Conservation (phyloP, 2,329 filamentous ascomycete species). For the Colletotrichum chrysophilum region DNA sequence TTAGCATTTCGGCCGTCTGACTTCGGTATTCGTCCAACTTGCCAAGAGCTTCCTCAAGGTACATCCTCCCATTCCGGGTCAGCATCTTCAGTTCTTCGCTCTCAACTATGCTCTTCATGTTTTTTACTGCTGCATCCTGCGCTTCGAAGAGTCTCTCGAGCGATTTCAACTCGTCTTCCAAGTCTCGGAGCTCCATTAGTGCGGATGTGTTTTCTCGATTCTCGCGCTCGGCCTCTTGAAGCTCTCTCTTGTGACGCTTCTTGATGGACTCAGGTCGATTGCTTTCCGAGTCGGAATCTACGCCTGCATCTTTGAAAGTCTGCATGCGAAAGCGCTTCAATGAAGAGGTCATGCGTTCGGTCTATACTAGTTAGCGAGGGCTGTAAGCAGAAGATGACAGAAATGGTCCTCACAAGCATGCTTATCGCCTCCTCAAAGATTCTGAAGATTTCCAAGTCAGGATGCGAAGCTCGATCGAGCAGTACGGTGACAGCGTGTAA, state of each 20-base stretch:
- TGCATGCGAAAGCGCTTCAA: slow-evolving; percentile 67
- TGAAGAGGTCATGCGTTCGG: slow-evolving; percentile 65
- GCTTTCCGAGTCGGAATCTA: slow-evolving; percentile 41
- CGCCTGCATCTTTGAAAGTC: slow-evolving; percentile 46
- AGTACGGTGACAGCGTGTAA: slow-evolving; percentile 67
- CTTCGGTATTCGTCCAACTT: slow-evolving; percentile 60
- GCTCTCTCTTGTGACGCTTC: slow-evolving; percentile 43
- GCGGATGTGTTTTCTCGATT: slow-evolving; percentile 69
- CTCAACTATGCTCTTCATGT: slow-evolving; percentile 3
- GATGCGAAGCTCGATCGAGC: slow-evolving; percentile 63
- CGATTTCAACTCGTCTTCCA: slow-evolving; percentile 67
- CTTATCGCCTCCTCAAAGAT: slow-evolving; percentile 72
- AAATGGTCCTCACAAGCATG: slow-evolving; percentile 51
- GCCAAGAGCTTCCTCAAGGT: slow-evolving; percentile 57
- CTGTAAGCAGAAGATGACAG: background rate
- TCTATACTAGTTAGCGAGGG: slow-evolving; percentile 39
- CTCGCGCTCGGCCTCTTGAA: slow-evolving; percentile 51
- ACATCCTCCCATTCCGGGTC: slow-evolving; percentile 31
- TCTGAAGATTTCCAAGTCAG: slow-evolving; percentile 66
- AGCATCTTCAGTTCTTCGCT: background rate
- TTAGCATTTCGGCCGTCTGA: slow-evolving; percentile 61
- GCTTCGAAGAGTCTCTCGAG: slow-evolving; percentile 62
- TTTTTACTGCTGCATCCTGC: slow-evolving; percentile 54
- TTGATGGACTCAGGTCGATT: slow-evolving; percentile 48
- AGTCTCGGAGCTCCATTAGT: slow-evolving; percentile 65